Conservation (phyloP, 208 protist species). For the Plasmodiophora brassicae region DNA sequence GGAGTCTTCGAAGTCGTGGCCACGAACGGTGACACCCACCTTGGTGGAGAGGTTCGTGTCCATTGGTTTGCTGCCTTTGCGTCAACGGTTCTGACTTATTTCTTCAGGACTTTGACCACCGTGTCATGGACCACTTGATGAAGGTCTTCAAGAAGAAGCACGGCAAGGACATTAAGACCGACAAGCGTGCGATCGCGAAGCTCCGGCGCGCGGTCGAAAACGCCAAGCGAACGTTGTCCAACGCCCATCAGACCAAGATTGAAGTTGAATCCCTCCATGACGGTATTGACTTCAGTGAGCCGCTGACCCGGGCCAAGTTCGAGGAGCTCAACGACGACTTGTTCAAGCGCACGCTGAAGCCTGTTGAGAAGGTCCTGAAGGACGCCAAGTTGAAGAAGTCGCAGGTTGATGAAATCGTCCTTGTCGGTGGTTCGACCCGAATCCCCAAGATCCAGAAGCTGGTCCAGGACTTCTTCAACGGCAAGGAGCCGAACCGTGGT, state of each 20-base stretch:
- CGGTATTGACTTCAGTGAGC: slow-evolving; percentile 72
- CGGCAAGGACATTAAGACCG: slow-evolving; percentile 57
- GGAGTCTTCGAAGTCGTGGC: slow-evolving; percentile 89
- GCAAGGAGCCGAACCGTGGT: slow-evolving; percentile 79
- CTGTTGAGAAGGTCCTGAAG: slow-evolving; percentile 84
- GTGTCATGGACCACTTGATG: slow-evolving; percentile 80
- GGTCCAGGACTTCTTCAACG: slow-evolving; percentile 73
- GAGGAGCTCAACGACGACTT: slow-evolving; percentile 91
- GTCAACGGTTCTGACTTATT: slow-evolving; percentile 26
- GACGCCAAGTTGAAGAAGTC: slow-evolving; percentile 86
- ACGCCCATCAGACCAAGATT: slow-evolving; percentile 54
- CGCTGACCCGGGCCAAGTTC: slow-evolving; percentile 78
- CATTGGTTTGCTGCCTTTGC: not conserved
- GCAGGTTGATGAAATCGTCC: slow-evolving; percentile 89
- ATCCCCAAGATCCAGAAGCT: slow-evolving; percentile 90
- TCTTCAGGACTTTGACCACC: slow-evolving; percentile 93
- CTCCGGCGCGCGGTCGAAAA: slow-evolving; percentile 77
- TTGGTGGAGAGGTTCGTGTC: slow-evolving; percentile 74
- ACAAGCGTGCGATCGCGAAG: slow-evolving; percentile 64
- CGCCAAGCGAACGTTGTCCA: slow-evolving; percentile 84
- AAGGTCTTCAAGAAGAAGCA: slow-evolving; percentile 87
- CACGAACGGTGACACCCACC: slow-evolving; percentile 87
- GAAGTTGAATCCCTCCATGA: slow-evolving; percentile 86
- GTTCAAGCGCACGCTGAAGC: slow-evolving; percentile 86
- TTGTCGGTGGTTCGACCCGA: slow-evolving; percentile 89